Base-by-base conservation (phyloP, 1,284 basidiomycete genomes). In the Gomphus bonarii region DNA sequence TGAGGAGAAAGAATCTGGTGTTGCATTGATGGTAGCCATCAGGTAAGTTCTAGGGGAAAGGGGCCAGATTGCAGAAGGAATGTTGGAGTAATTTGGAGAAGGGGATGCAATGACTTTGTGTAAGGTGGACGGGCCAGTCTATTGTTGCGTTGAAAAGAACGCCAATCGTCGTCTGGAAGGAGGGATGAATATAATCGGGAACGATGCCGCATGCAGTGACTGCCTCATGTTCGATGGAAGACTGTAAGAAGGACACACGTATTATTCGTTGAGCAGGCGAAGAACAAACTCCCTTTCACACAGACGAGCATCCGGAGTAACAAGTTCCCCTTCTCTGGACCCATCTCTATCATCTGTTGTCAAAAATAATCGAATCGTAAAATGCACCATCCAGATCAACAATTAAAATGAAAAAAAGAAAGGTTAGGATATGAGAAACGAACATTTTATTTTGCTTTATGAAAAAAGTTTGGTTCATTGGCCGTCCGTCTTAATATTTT, bases 1-100 rank as follows among this genome's bases (percentile, higher is more conserved):
- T 63, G 98, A 98, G 72, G 98, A 98, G 72, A 99, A 99, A 0
- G 94, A 97, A 71, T 99, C 95, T 1, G 97, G 97, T 0, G 97
- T 99, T 3, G 82, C 80, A 67, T 99, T 98, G 62, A 99, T 79
- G 4, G 93, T 97, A 0, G 88, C 89, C 97, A 99, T 99, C 59
- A 98, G 70, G 59, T 80, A 78, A 1, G 91, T 93, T 62, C 73
- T 76, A 12, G 8, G 56, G 12, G 35, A 61, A 42, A 55, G 58
- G 59, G 54, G 62, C 62, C 33, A 55, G 49, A 50, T 62, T 57
- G 8, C 61, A 50, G 1, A 58, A 31, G 6, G 63, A 35, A 40
- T 63, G 56, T 30, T 63, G 64, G 11, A 67, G 63, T 33, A 65
- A 62, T n/a, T 61, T 61, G 61, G 38, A 78, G 81, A 57, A 55